phyloP scores from a whole-genome alignment of 2,329 filamentous ascomycete genomes.

The Scytalidium sp. region DNA sequence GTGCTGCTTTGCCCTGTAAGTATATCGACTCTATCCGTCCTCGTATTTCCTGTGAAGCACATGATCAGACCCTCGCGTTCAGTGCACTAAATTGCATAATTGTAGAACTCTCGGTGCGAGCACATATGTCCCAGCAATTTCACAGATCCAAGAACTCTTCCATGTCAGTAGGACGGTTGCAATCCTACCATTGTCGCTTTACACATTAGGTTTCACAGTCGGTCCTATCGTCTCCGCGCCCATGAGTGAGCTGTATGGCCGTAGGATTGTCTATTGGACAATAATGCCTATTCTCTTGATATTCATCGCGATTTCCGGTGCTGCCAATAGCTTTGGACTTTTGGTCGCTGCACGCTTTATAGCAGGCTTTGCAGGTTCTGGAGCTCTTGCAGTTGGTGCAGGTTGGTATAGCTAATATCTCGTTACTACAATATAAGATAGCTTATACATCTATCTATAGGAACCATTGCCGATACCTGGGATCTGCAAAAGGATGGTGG shows the following conservation, averaged over 20 bases:
- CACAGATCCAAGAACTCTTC: constrained; percentile 50
- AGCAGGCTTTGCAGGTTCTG: constrained; percentile 56
- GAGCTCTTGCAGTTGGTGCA: constrained; percentile 21
- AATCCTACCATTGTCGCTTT: constrained; percentile 57
- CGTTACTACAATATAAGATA: no score
- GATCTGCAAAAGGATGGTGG: constrained; percentile 31
- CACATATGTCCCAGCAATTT: constrained; percentile 47
- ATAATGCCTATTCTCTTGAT: constrained; percentile 55
- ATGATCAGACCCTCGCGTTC: no score
- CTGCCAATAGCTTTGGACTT: constrained; percentile 52
- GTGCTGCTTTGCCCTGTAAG: constrained; percentile 22
- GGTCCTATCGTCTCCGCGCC: constrained; percentile 67
- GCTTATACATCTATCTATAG: not conserved
- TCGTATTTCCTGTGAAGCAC: no score
- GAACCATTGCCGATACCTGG: constrained; percentile 48
- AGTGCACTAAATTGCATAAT: no score
- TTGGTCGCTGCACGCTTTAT: constrained; percentile 67
- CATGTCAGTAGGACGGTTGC: constrained; percentile 50
- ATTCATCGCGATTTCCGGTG: constrained; percentile 59
- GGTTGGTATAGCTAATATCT: constrained; percentile 6
- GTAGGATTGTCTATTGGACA: constrained; percentile 56
- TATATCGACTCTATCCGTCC: not conserved
- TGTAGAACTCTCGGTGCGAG: constrained; percentile 26
- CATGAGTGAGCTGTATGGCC: constrained; percentile 59
- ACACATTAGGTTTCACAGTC: constrained; percentile 56